These are phyloP conservation scores for Raddia guianensis DNA, from an alignment of 176 grass and related monocot genomes.

Conservation along the genomic window DNA sequence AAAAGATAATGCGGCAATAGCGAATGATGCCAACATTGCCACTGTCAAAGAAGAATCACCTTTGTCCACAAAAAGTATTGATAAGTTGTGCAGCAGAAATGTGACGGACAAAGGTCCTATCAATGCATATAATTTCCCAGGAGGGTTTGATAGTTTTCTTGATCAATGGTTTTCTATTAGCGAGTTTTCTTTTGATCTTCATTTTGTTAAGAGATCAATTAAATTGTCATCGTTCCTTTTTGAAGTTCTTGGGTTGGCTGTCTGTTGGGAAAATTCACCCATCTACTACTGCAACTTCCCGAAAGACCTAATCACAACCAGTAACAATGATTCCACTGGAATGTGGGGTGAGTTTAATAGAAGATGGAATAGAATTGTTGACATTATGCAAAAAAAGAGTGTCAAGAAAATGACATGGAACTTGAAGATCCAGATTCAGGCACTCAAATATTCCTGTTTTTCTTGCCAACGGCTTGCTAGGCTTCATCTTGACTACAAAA, in stretches of 20 bases:
- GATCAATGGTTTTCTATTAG: conserved; percentile 66
- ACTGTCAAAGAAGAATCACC: conserved; percentile 43
- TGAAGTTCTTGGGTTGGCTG: conserved; percentile 84
- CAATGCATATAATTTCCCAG: conserved; percentile 68
- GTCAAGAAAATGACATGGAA: conserved; percentile 86
- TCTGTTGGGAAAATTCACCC: conserved; percentile 90
- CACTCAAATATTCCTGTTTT: conserved; percentile 75
- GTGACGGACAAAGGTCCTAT: conserved; percentile 65
- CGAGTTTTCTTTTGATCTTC: conserved; percentile 89
- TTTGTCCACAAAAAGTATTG: conserved; percentile 33
- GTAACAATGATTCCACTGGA: conserved; percentile 51
- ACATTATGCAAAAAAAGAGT: conserved; percentile 67
- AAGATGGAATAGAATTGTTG: conserved; percentile 72
- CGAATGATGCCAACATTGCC: conserved; percentile 13
- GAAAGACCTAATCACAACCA: conserved; percentile 63
- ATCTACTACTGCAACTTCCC: conserved; percentile 88
- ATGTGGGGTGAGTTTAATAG: conserved; percentile 54
- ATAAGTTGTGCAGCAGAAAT: conserved; percentile 33
- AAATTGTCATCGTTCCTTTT: conserved; percentile 47
- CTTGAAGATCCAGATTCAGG: conserved; percentile 90
- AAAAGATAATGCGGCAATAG: conserved; percentile 25
- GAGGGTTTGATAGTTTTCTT: conserved; percentile 82
- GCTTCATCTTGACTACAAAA: conserved; percentile 56
- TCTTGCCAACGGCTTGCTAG: conserved; percentile 72
- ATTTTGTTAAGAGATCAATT: conserved; percentile 67